Evolutionary conservation across 768 basidiomycete genomes (phyloP).

Genomic region (Lactarius quietus): DNA sequence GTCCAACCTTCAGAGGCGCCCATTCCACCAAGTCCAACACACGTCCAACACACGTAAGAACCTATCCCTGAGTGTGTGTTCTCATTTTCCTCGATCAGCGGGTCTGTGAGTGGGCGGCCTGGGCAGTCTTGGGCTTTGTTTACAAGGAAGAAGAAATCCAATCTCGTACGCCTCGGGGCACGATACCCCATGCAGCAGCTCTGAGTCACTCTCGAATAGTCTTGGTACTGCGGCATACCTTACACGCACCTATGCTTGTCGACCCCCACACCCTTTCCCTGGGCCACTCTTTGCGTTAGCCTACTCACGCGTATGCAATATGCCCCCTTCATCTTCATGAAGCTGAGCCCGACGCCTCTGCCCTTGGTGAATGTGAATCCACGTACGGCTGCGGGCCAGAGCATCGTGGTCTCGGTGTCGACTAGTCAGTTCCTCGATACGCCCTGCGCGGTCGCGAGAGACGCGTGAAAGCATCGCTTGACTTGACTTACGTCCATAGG

Average conservation of each 20-base stretch:
- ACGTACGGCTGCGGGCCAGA: slow-evolving; percentile 56
- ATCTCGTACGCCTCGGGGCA: no score
- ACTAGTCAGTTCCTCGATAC: slow-evolving; percentile 66
- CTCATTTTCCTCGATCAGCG: background rate
- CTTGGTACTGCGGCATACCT: no score
- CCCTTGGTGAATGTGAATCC: slow-evolving; percentile 30
- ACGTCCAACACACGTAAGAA: background rate
- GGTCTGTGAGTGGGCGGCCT: background rate
- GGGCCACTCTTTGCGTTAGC: slow-evolving; percentile 54
- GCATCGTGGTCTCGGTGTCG: slow-evolving; percentile 54
- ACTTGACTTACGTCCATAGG: slow-evolving; percentile 55
- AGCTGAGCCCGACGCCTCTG: no score
- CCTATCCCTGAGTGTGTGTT: no score
- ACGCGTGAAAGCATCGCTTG: no score
- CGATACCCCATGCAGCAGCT: no score
- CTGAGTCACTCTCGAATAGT: no score
- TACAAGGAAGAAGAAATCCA: no score
- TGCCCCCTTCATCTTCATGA: no score
- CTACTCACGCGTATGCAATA: slow-evolving; percentile 52
- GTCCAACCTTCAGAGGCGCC: slow-evolving; percentile 60
- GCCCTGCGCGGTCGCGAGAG: background rate
- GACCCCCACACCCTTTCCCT: slow-evolving; percentile 37
- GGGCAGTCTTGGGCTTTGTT: no score
- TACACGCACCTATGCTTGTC: no score
- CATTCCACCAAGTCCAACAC: slow-evolving; percentile 52